These are phyloP conservation scores for Aureobasidium zeae DNA, from an alignment of 2,329 filamentous ascomycete genomes.

Conservation along the genomic window DNA sequence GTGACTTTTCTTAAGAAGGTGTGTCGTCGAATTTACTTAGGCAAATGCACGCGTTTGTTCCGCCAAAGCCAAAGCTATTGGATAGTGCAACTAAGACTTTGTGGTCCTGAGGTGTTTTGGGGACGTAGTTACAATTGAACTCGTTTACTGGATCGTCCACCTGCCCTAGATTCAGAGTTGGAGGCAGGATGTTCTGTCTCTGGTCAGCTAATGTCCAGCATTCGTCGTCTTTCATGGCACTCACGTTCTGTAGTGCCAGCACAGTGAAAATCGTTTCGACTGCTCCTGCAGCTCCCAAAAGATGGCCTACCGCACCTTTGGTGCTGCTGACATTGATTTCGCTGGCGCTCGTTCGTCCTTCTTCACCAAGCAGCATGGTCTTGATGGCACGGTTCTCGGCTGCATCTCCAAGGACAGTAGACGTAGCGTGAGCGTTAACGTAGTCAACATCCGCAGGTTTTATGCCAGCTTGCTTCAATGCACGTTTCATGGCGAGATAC, in stretches of 20 bases:
- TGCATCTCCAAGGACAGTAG: slow-evolving; percentile 72
- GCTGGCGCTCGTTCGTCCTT: slow-evolving; percentile 52
- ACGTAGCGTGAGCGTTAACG: slow-evolving; percentile 91
- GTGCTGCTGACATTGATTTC: slow-evolving; percentile 82
- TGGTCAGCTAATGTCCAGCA: slow-evolving; percentile 10
- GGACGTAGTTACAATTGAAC: slow-evolving; percentile 78
- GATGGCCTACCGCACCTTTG: slow-evolving; percentile 85
- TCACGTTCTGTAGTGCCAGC: slow-evolving; percentile 67
- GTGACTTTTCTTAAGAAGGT: too few species aligned
- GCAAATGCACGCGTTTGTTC: slow-evolving; percentile 85
- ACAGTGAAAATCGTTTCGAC: slow-evolving; percentile 82
- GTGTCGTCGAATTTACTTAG: slow-evolving; percentile 47
- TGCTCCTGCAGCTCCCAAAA: slow-evolving; percentile 83
- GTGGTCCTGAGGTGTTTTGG: slow-evolving; percentile 59
- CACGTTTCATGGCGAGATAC: slow-evolving; percentile 72
- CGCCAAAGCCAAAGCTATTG: slow-evolving; percentile 97
- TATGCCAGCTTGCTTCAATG: slow-evolving; percentile 62
- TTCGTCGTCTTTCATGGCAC: slow-evolving; percentile 23
- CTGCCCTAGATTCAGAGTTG: slow-evolving; percentile 71
- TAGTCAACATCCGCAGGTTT: slow-evolving; percentile 70
- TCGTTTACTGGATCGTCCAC: slow-evolving; percentile 50
- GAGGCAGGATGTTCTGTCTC: slow-evolving; percentile 63
- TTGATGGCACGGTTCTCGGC: slow-evolving; percentile 82
- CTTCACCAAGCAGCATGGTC: slow-evolving; percentile 62
- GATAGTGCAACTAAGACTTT: slow-evolving; percentile 67